Evolutionary conservation across 2,329 filamentous ascomycete species (phyloP).

Genomic region (Tolypocladium endophyticum): DNA sequence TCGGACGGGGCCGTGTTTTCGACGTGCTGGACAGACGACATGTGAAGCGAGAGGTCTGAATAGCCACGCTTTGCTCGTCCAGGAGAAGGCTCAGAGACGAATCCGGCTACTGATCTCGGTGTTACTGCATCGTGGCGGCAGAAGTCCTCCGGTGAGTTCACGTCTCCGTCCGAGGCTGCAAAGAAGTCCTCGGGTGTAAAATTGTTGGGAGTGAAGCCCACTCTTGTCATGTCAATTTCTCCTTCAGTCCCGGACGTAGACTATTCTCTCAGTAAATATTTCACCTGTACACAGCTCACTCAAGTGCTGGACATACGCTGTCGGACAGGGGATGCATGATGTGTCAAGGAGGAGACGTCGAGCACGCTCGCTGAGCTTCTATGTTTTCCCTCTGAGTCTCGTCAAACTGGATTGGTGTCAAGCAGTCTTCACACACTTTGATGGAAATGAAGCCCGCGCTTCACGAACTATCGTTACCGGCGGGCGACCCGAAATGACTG

Average conservation of each 20-base stretch:
- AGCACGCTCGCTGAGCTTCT: background rate
- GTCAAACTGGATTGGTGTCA: background rate
- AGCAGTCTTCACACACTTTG: background rate
- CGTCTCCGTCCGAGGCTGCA: background rate
- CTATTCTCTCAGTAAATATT: background rate
- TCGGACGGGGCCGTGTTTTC: slow-evolving; percentile 14
- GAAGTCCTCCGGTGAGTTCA: background rate
- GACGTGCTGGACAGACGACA: background rate
- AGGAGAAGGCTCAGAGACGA: background rate
- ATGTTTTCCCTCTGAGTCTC: background rate
- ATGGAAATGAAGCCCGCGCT: background rate
- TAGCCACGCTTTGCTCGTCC: background rate
- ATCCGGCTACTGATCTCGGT: background rate
- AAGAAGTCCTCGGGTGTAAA: too few relatives aligned
- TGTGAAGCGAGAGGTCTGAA: background rate
- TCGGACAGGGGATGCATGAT: background rate
- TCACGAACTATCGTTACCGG: background rate
- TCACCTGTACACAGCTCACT: background rate
- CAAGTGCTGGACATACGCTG: background rate
- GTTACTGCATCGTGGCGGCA: background rate
- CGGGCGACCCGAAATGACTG: background rate
- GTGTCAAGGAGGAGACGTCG: too few relatives aligned
- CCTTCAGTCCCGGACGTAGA: background rate
- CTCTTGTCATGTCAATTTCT: background rate
- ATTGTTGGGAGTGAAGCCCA: background rate